Base-by-base conservation (phyloP, 2,329 filamentous ascomycete species). In the Penicillium sp. region DNA sequence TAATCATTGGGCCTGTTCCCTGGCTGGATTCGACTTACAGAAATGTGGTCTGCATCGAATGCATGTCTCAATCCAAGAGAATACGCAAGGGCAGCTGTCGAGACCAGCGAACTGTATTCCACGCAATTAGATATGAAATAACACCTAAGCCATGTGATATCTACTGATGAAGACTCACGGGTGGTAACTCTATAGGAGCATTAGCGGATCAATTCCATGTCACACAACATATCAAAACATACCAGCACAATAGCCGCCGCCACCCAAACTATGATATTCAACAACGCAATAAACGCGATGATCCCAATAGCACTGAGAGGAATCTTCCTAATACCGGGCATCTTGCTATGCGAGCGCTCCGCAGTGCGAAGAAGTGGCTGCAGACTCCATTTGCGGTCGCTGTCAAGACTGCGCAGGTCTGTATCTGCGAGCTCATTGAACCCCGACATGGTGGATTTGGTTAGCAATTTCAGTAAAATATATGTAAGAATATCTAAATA, bases 41-140 rank as follows among this genome's bases (percentile, higher is more conserved):
- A 86, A 61, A 90, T 90, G 70, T 97, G 94, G 74, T 97, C 93
- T n/a, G 93, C 94, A 69, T 97, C 94, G 43, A 97, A 85, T n/a
- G 93, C 93, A 79, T 97, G 93, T 40, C 93, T 88, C 13, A 97
- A 82, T 3, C 93, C 93, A 11, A 97, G 83, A 0, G 90, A 90
- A 73, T 95, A 97, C 26, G 92, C 87, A 1, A 97, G 83, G 2
- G 92, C 86, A 1, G 92, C 90, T 3, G 92, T 88, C 2, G 89
- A 89, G 48, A 92, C 85, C 60, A 97, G 82, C 0, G 81, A 77
- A 0, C 81, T 83, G 57, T n/a, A 16, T 10, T 20, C 11, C n/a
- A 4, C 1, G 2, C 3, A 18, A 44, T 51, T 16, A 44, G 49
- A 29, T 14, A 32, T 13, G 5, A 3, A n/a, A 24, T 26, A 9